Evolutionary conservation across 2,329 filamentous ascomycete genomes (phyloP), one percentile per base, ranked within the genome.

Genomic region (Stachybotrys elegans): DNA sequence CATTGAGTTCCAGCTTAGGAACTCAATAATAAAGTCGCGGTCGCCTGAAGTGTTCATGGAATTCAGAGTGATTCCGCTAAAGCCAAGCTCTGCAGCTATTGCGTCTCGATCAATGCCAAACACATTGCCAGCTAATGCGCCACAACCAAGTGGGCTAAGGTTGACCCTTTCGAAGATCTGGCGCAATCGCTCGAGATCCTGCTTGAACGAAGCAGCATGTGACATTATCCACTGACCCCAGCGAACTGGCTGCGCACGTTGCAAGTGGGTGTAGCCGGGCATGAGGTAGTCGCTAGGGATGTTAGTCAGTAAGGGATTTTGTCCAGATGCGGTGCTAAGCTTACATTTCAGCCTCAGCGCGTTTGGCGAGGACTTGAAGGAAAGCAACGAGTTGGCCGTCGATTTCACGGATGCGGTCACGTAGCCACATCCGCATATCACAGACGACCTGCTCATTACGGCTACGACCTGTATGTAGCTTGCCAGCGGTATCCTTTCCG

Each of bases 361-460:
- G 77, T 38, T 71, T 69, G 27, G 81, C 76, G 13, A 83, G 79
- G 39, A 90, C 84, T 56, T 79, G 72, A 32, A 95, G 70, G 53
- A 95, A 78, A 43, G 79, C 76, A 35, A 80, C 72, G 5, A 95
- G 73, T 55, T 83, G 80, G 27, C 55, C 63, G 55, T 94, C 88
- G 42, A 95, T 79, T 51, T 73, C 72, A 45, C 75, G 76, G 46
- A 95, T 71, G 68, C 86, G 77, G 51, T 91, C 83, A 35, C 88
- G 78, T 50, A 95, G 69, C 89, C 89, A 96, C 63, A 95, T 72
- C 48, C 89, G 83, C 86, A 95, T 92, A 58, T 95, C 89, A 19
- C 85, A 91, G 39, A 84, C 89, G 45, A 95, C 82, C 68, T 95
- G 90, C 68, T 96, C 90, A 59, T 95, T 95, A 55, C 90, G 79